Evolutionary conservation across 768 basidiomycete species (phyloP), one percentile per base, ranked within the genome.

Genomic region (Pisolithus marmoratus): DNA sequence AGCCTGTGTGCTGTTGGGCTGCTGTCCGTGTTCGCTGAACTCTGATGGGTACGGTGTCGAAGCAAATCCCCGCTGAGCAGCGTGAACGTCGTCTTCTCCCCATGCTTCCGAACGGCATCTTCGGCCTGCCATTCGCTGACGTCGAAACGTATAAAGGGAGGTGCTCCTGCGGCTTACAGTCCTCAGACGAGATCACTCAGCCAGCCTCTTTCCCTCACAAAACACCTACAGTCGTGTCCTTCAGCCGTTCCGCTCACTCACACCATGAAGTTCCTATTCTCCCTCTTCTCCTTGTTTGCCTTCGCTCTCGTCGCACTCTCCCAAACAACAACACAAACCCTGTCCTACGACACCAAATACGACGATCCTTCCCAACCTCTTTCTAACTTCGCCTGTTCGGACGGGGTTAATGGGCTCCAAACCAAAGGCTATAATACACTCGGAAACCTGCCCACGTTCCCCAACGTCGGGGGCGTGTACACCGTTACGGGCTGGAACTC

Each of bases 271-370:
- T 53, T 65, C 51, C 15, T 36, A 20, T 51, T 60, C 17, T 29
- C 56, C 47, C 24, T 50, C 8, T 37, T 38, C 9, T 45, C 57
- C 17, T 1, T 45, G 38, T 38, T 67, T 40, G 41, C 57, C 1
- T 36, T 60, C 26, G 49, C 56, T 22, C 49, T 64, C 48, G 46
- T 61, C 19, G 50, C 52, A 19, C 48, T 67, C 36, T 54, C 60
- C 23, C 54, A 57, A 43, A 43, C 42, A 38, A 40, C 45, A 9
- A 34, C 44, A 0, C 2, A 56, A 43, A 57, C 23, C 4, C 52
- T 70, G n/a, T 59, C 66, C 44, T 71, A 65, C 43, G 68, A 72
- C 57, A 58, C 36, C 8, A 56, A 49, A 24, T 73, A 70, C 51
- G 71, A 68, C 54, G 46, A 66, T 3, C 6, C 60, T 20, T 36